Evolutionary conservation across 2,329 filamentous ascomycete species (phyloP).

Genomic region (Talaromyces sp.): DNA sequence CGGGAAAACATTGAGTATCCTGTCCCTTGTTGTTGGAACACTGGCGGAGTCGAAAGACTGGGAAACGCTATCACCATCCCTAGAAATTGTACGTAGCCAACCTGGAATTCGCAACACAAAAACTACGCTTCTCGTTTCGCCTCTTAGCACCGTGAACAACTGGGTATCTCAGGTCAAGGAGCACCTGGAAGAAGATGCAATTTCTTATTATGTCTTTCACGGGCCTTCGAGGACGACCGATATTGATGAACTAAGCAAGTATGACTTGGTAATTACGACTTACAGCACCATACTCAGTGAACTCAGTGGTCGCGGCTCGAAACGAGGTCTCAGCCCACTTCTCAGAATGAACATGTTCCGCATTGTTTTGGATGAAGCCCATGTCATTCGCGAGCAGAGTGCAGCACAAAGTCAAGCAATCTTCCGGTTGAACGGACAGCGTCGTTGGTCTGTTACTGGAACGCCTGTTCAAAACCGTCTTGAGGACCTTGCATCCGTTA

Average conservation of each 20-base stretch:
- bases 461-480: conserved; percentile 93
- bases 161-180: conserved; percentile 90
- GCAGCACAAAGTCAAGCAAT: conserved; percentile 82
- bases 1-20: conserved; percentile 80
- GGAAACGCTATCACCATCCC: conserved; percentile 48
- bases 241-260: conserved; percentile 61
- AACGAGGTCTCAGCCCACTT: conserved; percentile 56
- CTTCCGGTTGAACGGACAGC: conserved; percentile 69
- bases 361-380: conserved; percentile 89
- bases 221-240: conserved; percentile 70
- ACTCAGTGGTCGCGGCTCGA: conserved; percentile 60
- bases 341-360: conserved; percentile 85
- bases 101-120: conserved; percentile 59
- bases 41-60: conserved; percentile 60
- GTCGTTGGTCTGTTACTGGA: conserved; percentile 95
- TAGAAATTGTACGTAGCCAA: conserved; percentile 23
- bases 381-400: conserved; percentile 82
- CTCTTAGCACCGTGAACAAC: conserved; percentile 84
- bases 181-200: conserved; percentile 61
- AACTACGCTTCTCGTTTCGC: conserved; percentile 80
- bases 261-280: conserved; percentile 85
- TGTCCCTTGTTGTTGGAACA: conserved; percentile 69
- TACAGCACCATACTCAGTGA: conserved; percentile 86
- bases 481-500: conserved; percentile 80
- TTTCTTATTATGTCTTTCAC: conserved; percentile 82